Evolutionary conservation across 2,329 filamentous ascomycete species (phyloP), one percentile per base, ranked within the genome.

Genomic region (Setomelanomma holmii): DNA sequence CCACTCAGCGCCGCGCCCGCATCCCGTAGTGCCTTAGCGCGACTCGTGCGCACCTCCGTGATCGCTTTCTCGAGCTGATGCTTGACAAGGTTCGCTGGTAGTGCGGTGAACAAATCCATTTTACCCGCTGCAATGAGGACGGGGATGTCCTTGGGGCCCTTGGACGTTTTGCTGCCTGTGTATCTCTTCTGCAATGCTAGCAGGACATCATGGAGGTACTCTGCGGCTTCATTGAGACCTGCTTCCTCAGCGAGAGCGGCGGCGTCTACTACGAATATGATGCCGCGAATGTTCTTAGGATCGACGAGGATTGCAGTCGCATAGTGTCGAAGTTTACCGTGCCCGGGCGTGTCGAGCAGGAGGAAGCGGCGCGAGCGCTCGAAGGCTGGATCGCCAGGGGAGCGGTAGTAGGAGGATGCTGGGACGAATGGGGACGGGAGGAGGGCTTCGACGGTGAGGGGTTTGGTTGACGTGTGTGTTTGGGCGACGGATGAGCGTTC

Each of bases 91-190:
- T 84, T 82, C 0, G 90, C 85, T 0, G 95, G 95, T 45, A 97
- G 78, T 6, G 93, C 91, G 0, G 95, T 97, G 73, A 99, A 99
- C 1, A 99, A 82, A 73, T 99, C 95, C 71, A 92, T 84, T 82
- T 99, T 99, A 77, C 98, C 99, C 47, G 92, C 93, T 1, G 92
- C 93, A 27, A 99, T 80, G 30, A 99, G 82, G 6, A 99, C 82
- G 0, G 90, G 87, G 7, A 95, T 82, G 19, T 84, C 80, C 19
- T 80, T 76, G 0, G 84, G 82, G 0, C 79, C 80, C 63, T 86
- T 87, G 40, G 82, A 79, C 1, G 82, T 81, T 57, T 82, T 86
- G 34, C 77, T 74, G 54, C 76, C 76, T 23, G 84, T 83, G 42
- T 86, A 83, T 40, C 88, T 83, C 75, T 88, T 89, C 78, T 98